These are phyloP conservation scores for Cyanophora paradoxa DNA, from an alignment of 78 protist genomes.

Conservation along the genomic window DNA sequence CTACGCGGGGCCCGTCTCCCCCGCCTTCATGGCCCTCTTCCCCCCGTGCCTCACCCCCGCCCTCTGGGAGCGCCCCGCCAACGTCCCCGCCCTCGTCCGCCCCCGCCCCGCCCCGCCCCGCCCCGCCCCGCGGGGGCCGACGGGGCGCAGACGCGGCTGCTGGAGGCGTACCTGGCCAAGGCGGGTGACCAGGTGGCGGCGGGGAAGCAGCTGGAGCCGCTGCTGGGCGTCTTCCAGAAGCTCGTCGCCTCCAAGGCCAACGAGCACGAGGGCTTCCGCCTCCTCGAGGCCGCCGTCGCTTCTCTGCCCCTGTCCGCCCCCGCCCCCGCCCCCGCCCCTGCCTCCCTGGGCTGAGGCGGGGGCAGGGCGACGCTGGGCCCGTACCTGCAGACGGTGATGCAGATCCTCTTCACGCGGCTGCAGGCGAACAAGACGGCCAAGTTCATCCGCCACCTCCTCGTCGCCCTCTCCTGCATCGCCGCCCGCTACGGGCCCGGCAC, in stretches of 20 bases:
- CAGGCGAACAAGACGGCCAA: not conserved
- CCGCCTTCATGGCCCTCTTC: not conserved
- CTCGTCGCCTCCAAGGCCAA: constrained; percentile 18
- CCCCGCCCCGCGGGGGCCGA: too few species aligned
- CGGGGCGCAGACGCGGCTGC: too few species aligned
- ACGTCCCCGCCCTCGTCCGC: constrained; percentile 23
- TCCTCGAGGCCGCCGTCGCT: constrained; percentile 20
- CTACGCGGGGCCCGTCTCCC: constrained; percentile 10
- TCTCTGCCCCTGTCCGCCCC: not conserved
- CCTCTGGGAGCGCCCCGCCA: constrained; percentile 40
- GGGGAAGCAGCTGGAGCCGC: not conserved
- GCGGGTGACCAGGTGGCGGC: constrained; percentile 3
- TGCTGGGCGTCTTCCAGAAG: constrained; percentile 58
- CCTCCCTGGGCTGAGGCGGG: too few species aligned
- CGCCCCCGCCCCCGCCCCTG: too few species aligned
- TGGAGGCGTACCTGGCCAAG: constrained; percentile 21
- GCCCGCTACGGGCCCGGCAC: too few species aligned
- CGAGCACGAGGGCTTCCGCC: constrained; percentile 42
- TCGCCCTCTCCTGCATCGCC: too few species aligned
- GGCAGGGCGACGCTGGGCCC: too few species aligned
- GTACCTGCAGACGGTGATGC: not conserved
- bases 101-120: too few species aligned
- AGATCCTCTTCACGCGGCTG: constrained; percentile 10
- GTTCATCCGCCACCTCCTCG: not conserved
- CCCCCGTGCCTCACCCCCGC: constrained; percentile 26